These are phyloP conservation scores for Exserohilum rostratum DNA, from an alignment of 2,329 filamentous ascomycete genomes.

Conservation along the genomic window DNA sequence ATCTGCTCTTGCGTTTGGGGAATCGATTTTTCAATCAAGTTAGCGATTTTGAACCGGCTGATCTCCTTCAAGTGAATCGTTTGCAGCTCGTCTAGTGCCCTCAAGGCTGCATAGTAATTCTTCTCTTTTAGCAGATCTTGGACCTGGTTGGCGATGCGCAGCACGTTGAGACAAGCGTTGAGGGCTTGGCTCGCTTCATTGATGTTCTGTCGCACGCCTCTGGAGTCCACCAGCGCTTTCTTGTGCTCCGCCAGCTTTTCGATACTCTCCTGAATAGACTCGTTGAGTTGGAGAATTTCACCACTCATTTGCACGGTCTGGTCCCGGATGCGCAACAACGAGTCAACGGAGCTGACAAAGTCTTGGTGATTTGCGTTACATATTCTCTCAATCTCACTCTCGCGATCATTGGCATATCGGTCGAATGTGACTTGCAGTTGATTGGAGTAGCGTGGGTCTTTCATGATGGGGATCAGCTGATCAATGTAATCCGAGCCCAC, in stretches of 20 bases:
- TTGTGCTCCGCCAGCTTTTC: slow-evolving; percentile 95
- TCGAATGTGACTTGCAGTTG: slow-evolving; percentile 79
- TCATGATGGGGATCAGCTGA: slow-evolving; percentile 90
- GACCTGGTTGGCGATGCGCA: slow-evolving; percentile 91
- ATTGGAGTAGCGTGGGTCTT: slow-evolving; percentile 81
- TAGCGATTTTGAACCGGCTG: slow-evolving; percentile 91
- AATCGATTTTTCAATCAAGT: slow-evolving; percentile 94
- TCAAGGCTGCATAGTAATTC: slow-evolving; percentile 92
- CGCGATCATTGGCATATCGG: slow-evolving; percentile 83
- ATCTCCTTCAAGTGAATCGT: slow-evolving; percentile 95
- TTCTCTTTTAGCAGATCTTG: slow-evolving; percentile 91
- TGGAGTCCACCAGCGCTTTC: slow-evolving; percentile 88
- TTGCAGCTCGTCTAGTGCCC: slow-evolving; percentile 92
- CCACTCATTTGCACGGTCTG: slow-evolving; percentile 86
- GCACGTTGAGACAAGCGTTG: slow-evolving; percentile 87
- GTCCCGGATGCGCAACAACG: slow-evolving; percentile 88
- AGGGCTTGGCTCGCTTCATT: slow-evolving; percentile 88
- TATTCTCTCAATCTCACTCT: slow-evolving; percentile 90
- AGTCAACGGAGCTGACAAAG: slow-evolving; percentile 91
- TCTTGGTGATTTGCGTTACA: slow-evolving; percentile 97
- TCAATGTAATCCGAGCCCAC: slow-evolving; percentile 95
- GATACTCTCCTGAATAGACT: slow-evolving; percentile 93
- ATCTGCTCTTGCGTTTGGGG: slow-evolving; percentile 91
- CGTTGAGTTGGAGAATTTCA: slow-evolving; percentile 90
- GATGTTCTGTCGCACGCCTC: slow-evolving; percentile 91